Base-by-base conservation (phyloP, 2,329 filamentous ascomycete genomes). In the Neofusicoccum cordaticola region DNA sequence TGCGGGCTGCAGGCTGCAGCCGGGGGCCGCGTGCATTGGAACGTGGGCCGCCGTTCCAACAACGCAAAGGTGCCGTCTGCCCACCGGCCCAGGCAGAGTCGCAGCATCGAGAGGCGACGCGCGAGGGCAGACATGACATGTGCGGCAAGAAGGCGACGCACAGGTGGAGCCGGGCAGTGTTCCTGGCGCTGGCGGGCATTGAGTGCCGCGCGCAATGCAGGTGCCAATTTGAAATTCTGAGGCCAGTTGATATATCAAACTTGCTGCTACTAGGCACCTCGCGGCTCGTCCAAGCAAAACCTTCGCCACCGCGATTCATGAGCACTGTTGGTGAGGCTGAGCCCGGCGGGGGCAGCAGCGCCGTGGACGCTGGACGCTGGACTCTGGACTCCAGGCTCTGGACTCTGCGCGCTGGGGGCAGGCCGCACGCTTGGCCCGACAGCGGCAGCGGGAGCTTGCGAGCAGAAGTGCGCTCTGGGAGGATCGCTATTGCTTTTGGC, bases 11-110 rank as follows among this genome's bases (percentile, higher is more conserved):
- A 2, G n/a, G 27, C 47, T 22, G 47, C 22, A 50, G 47, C 22
- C 39, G 13, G 35, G 53, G 53, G 53, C 44, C 39, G 39, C 22
- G 50, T 19, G 50, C 50, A 52, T 52, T 31, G 22, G 47, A 48
- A 47, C 42, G 31, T 60, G 56, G 56, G 31, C 56, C 56, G 31
- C 56, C 17, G 56, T 45, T 60, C 56, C 56, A 19, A 48, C 56
- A 45, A 17, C 27, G 27, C 13, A 3, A 7, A 22, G 17, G 15
- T 42, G 41, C 56, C 56, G 56, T 22, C 56, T 6, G 56, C 31
- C 42, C 13, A 8, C 11, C 37, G 37, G 11, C 13, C 37, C 37
- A 39, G 9, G 37, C 9, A 39, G 37, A 39, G 13, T 11, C 37
- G 37, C 27, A 39, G 13, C 2, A 7, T 11, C 37, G 37, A 39